Percentiles rank a stretch among this genome's conserved stretches.
Evolutionary conservation across 441 rosid species (phyloP).

Genomic region (Omphalea diandra): DNA sequence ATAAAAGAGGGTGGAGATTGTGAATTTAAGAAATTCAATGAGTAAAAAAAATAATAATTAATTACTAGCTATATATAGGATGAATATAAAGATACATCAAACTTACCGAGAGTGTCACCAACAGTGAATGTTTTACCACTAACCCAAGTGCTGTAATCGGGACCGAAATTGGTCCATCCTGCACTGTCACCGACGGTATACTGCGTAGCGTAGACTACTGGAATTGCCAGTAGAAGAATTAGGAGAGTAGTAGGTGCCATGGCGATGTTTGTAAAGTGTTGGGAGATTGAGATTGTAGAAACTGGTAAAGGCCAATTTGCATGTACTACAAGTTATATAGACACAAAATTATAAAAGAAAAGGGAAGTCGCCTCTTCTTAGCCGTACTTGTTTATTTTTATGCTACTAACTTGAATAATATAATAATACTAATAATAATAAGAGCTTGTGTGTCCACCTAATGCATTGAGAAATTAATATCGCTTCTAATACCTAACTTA

Average conservation of each 20-base stretch:
- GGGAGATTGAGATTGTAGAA: too few species aligned
- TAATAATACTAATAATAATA: too few species aligned
- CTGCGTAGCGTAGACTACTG: constrained; percentile 43
- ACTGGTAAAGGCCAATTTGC: background rate
- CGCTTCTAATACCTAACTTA: too few species aligned
- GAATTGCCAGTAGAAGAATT: constrained; percentile 43
- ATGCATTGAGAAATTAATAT: constrained; percentile 8
- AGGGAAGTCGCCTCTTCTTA: background rate
- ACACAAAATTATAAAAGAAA: background rate
- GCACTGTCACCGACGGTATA: constrained; percentile 46
- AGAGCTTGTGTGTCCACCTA: constrained; percentile 1
- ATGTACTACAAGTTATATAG: constrained; percentile 4
- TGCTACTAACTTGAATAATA: background rate
- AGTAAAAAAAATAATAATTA: too few species aligned
- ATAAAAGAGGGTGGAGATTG: too few species aligned
- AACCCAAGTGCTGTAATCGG: constrained; percentile 47
- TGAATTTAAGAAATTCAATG: too few species aligned
- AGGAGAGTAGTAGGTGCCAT: constrained; percentile 31
- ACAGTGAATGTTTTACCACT: constrained; percentile 50
- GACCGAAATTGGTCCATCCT: constrained; percentile 45
- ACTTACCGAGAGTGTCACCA: constrained; percentile 65
- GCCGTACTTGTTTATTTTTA: background rate
- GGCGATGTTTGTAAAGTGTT: constrained; percentile 26
- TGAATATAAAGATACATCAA: too few species aligned
- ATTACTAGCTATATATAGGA: too few species aligned